A percentile compares a stretch with the other conserved stretches of the same genome.
phyloP scores from a whole-genome alignment of 495 filamentous ascomycete genomes.

The Trichoderma gamsii region DNA sequence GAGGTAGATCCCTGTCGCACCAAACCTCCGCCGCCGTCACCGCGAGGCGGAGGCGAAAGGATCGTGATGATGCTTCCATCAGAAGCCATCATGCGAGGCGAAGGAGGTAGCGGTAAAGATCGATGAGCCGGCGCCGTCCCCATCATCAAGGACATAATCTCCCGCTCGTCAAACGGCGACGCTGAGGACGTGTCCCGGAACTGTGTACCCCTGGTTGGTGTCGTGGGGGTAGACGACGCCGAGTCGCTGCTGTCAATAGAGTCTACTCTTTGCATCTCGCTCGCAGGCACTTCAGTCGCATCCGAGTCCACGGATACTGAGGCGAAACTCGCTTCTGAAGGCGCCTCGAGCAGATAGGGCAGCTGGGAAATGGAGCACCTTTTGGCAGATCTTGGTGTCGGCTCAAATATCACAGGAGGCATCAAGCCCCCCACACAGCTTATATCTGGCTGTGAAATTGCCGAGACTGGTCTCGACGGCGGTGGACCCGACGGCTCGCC shows the following conservation, averaged over 20 bases:
- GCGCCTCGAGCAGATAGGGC: neutral
- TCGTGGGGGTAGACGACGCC: neutral
- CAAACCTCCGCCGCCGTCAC: neutral
- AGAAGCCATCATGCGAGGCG: neutral
- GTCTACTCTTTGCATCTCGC: neutral
- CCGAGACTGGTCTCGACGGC: constrained; percentile 6
- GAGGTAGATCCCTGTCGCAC: neutral
- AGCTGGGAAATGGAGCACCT: neutral
- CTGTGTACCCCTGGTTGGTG: neutral
- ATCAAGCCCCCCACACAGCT: neutral
- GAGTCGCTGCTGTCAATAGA: neutral
- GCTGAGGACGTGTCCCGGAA: neutral
- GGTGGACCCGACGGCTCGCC: neutral
- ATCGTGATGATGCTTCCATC: constrained; percentile 10
- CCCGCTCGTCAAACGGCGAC: constrained; percentile 10
- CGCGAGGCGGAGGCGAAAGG: neutral
- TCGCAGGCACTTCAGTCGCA: neutral
- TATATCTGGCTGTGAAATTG: neutral
- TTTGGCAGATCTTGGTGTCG: neutral
- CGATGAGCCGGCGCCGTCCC: neutral
- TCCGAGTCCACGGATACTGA: constrained; percentile 2
- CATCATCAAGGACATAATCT: constrained; percentile 13
- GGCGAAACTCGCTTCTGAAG: constrained; percentile 5
- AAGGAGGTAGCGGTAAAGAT: constrained; percentile 1
- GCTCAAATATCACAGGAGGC: neutral